phyloP scores from a whole-genome alignment of 371 early-diverging fungal genomes.

The Lichtheimia hyalospora region DNA sequence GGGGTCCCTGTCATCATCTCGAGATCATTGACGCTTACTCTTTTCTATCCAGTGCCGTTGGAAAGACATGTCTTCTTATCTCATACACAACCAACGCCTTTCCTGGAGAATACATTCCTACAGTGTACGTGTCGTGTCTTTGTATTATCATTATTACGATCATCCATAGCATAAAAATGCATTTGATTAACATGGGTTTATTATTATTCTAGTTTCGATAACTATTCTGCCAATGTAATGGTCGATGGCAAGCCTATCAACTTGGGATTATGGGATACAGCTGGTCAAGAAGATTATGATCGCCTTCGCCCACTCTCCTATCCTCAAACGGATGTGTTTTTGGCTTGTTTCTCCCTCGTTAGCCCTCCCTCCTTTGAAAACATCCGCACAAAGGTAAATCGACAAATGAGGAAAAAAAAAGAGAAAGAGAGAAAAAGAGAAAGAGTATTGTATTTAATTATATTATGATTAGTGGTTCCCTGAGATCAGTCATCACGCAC shows the following conservation, averaged over 20 bases:
- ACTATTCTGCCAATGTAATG: constrained; percentile 81
- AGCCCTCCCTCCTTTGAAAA: constrained; percentile 77
- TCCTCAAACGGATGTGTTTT: constrained; percentile 87
- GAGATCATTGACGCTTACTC: constrained; percentile 4
- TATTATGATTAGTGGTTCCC: constrained; percentile 97
- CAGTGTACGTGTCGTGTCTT: constrained; percentile 51
- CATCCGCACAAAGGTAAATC: constrained; percentile 69
- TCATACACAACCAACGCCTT: constrained; percentile 80
- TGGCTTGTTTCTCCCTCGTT: constrained; percentile 84
- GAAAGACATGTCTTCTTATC: constrained; percentile 80
- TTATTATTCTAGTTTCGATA: constrained; percentile 59
- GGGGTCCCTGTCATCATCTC: constrained; percentile 13
- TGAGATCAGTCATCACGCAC: constrained; percentile 94
- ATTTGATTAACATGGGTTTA: neutral
- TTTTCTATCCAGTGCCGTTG: constrained; percentile 63
- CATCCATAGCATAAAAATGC: neutral
- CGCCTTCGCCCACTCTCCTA: constrained; percentile 92
- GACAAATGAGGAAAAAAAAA: neutral
- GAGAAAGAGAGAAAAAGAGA: neutral
- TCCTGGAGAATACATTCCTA: constrained; percentile 78
- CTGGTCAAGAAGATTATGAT: constrained; percentile 99
- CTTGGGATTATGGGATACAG: constrained; percentile 93
- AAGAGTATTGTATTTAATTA: neutral
- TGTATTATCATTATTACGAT: neutral
- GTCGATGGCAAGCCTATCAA: constrained; percentile 79